Evolutionary conservation across 1,284 basidiomycete genomes (phyloP).

Genomic region (Boletus mariae): DNA sequence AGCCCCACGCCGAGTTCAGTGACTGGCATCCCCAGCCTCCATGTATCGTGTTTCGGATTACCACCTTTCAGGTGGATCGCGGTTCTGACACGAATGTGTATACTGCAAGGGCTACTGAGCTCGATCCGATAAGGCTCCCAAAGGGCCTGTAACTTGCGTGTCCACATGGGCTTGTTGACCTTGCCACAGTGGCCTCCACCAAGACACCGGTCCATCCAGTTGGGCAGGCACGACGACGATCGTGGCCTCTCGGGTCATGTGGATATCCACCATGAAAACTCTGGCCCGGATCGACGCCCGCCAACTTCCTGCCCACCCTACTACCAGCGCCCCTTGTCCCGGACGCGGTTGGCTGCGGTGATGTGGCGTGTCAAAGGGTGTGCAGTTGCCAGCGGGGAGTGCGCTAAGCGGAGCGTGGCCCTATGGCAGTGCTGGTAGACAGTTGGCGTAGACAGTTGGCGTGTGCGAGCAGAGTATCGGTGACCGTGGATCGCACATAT

Average conservation of each 20-base stretch:
- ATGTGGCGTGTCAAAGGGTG: no score
- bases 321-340: not conserved
- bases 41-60: not conserved
- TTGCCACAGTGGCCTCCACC: not conserved
- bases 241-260: not conserved
- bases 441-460: no score
- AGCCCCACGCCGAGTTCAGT: not conserved
- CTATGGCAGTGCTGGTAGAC: no score
- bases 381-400: no score
- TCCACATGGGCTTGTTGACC: not conserved
- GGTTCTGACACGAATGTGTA: not conserved
- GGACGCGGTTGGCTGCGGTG: no score
- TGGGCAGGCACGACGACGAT: not conserved
- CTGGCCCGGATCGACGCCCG: not conserved
- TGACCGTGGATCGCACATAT: no score
- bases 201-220: not conserved
- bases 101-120: not conserved
- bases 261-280: not conserved
- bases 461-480: no score
- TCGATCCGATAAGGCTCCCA: not conserved
- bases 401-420: no score
- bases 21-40: not conserved
- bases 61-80: not conserved
- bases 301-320: not conserved
- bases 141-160: not conserved